Conservation (phyloP, 352 stramenopile genomes). For the Phytophthora sp. region DNA sequence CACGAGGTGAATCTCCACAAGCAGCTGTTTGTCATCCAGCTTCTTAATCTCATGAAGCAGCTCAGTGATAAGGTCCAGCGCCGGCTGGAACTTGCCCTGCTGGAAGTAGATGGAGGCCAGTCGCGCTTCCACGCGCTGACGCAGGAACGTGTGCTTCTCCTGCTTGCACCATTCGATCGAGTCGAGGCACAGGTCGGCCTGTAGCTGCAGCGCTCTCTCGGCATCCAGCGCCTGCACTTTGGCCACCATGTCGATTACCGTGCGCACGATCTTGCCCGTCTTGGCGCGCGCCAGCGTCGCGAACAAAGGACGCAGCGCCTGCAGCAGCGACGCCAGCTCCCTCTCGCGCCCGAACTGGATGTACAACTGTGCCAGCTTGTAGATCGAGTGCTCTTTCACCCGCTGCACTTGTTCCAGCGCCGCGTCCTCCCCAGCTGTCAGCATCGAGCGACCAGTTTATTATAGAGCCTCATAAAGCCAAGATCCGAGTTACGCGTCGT, state of each 20-base stretch:
- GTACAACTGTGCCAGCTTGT: slow-evolving; percentile 93
- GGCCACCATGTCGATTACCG: slow-evolving; percentile 97
- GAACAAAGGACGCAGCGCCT: slow-evolving; percentile 95
- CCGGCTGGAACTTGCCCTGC: slow-evolving; percentile 91
- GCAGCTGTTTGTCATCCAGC: slow-evolving; percentile 99
- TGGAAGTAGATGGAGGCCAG: slow-evolving; percentile 93
- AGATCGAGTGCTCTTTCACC: slow-evolving; percentile 96
- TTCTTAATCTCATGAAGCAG: slow-evolving; percentile 98
- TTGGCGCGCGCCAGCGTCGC: slow-evolving; percentile 96
- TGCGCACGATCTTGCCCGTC: slow-evolving; percentile 98
- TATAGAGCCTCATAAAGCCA: too few species aligned
- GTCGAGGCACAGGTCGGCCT: slow-evolving; percentile 94
- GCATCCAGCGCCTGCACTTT: slow-evolving; percentile 88
- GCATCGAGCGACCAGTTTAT: too few species aligned
- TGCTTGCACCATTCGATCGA: slow-evolving; percentile 95
- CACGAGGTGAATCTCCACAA: slow-evolving; percentile 98
- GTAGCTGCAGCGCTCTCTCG: slow-evolving; percentile 94
- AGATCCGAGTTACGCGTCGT: background rate
- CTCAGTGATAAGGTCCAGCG: slow-evolving; percentile 94
- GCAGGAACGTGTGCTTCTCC: slow-evolving; percentile 97
- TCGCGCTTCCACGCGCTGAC: slow-evolving; percentile 97
- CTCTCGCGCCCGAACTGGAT: slow-evolving; percentile 89
- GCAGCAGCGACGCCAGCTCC: slow-evolving; percentile 86
- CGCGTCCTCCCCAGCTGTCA: slow-evolving; percentile 60
- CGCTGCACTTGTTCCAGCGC: slow-evolving; percentile 81